A percentile compares a stretch with the other conserved stretches of the same genome.
phyloP scores from a whole-genome alignment of 2,329 filamentous ascomycete genomes.

The Paracoccidioides brasiliensis region DNA sequence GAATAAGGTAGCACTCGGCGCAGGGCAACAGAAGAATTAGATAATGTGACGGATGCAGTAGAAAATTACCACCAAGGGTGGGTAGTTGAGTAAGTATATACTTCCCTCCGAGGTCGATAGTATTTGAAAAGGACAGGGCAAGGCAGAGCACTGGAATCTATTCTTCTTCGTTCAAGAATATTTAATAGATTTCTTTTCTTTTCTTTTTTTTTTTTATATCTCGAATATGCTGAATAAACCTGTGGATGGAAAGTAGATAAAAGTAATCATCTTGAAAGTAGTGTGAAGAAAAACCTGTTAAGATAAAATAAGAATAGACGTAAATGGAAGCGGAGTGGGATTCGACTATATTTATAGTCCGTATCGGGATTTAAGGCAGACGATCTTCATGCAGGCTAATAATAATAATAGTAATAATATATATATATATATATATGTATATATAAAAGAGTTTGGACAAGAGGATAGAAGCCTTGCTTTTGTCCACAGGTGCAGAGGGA shows the following conservation, averaged over 20 bases:
- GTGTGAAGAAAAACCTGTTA: background rate
- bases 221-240: background rate
- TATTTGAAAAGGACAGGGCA: background rate
- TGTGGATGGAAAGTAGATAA: too few species aligned
- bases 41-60: background rate
- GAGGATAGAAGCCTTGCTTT: slow-evolving; percentile 1
- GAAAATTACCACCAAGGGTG: background rate
- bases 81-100: background rate
- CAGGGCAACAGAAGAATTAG: background rate
- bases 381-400: background rate
- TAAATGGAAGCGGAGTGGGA: background rate
- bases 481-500: background rate
- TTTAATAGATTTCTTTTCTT: background rate
- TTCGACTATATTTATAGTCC: slow-evolving; percentile 2
- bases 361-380: background rate
- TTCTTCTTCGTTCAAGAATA: background rate
- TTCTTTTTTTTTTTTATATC: background rate
- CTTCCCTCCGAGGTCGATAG: background rate
- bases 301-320: background rate
- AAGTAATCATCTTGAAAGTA: too few species aligned
- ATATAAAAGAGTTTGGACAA: background rate
- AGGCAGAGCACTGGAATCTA: background rate
- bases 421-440: too few species aligned
- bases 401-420: too few species aligned
- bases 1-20: too few species aligned